phyloP scores from a whole-genome alignment of 2,329 filamentous ascomycete species.

The Tolypocladium album region DNA sequence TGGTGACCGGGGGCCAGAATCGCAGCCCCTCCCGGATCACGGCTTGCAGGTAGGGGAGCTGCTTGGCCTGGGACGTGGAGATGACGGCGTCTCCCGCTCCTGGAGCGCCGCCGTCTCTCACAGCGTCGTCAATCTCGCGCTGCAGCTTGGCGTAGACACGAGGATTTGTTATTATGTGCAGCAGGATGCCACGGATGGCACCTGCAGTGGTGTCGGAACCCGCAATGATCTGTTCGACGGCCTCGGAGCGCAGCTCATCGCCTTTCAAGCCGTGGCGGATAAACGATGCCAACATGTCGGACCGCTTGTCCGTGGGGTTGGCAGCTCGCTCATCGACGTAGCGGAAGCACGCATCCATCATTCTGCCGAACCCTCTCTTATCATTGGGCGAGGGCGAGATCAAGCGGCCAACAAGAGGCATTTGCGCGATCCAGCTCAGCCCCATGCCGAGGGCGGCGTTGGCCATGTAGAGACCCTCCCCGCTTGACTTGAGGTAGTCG shows the following conservation, averaged over 20 bases:
- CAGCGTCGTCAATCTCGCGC: slow-evolving; percentile 34
- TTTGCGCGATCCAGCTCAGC: slow-evolving; percentile 16
- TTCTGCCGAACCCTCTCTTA: slow-evolving; percentile 21
- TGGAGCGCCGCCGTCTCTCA: slow-evolving; percentile 25
- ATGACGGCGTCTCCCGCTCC: slow-evolving; percentile 29
- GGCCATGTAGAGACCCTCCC: slow-evolving; percentile 18
- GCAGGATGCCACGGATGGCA: slow-evolving; percentile 32
- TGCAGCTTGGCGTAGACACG: slow-evolving; percentile 33
- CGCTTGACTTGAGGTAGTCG: slow-evolving; percentile 22
- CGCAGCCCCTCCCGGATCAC: slow-evolving; percentile 38
- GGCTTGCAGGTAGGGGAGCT: slow-evolving; percentile 36
- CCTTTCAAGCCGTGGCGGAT: slow-evolving; percentile 24
- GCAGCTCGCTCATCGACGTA: slow-evolving; percentile 14
- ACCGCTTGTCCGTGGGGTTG: slow-evolving; percentile 12
- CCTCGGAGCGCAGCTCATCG: slow-evolving; percentile 21
- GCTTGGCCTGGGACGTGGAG: slow-evolving; percentile 21
- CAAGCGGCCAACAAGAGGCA: slow-evolving; percentile 14
- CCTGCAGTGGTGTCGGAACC: slow-evolving; percentile 40
- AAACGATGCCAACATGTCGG: slow-evolving; percentile 31
- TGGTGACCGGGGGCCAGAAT: slow-evolving; percentile 31
- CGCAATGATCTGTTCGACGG: slow-evolving; percentile 24
- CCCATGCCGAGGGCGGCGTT: slow-evolving; percentile 16
- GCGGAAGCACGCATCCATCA: slow-evolving; percentile 19
- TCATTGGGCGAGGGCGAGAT: slow-evolving; percentile 17
- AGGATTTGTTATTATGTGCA: slow-evolving; percentile 40